phyloP scores from a whole-genome alignment of 768 basidiomycete species.

The Phanerochaete sordida region DNA sequence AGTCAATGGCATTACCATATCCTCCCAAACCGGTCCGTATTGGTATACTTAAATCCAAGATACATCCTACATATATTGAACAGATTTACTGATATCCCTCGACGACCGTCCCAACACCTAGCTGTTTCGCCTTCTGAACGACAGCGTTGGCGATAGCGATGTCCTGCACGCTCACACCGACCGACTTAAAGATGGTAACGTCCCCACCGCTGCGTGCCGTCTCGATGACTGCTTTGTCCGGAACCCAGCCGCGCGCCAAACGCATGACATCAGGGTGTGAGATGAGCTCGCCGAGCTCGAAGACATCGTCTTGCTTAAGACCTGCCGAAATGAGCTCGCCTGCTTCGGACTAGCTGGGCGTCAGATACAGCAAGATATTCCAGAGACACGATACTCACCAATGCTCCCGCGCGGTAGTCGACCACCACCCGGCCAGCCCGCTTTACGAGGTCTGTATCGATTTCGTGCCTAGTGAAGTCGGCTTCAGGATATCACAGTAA shows the following conservation, averaged over 20 bases:
- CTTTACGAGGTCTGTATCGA: conserved; percentile 53
- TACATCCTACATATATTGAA: too few relatives aligned
- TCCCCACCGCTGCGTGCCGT: conserved; percentile 20
- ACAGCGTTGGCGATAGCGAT: conserved; percentile 75
- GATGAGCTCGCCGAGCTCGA: conserved; percentile 71
- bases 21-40: too few relatives aligned
- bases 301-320: conserved; percentile 35
- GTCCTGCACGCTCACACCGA: conserved; percentile 86
- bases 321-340: conserved; percentile 73
- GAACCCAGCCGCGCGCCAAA: conserved; percentile 11
- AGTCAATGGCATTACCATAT: too few relatives aligned
- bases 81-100: conserved; percentile 3
- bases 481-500: background rate
- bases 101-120: conserved; percentile 50
- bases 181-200: conserved; percentile 84
- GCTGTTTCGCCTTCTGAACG: conserved; percentile 53
- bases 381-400: conserved; percentile 19
- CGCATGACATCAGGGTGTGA: background rate
- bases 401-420: conserved; percentile 69
- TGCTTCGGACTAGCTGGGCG: conserved; percentile 45
- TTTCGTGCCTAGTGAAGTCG: conserved; percentile 43
- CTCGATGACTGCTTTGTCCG: conserved; percentile 10
- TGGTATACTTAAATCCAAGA: too few relatives aligned
- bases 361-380: background rate
- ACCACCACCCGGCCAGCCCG: conserved; percentile 62